Evolutionary conservation across 2,329 filamentous ascomycete species (phyloP).

Genomic region (Chaetomiaceae sp.): DNA sequence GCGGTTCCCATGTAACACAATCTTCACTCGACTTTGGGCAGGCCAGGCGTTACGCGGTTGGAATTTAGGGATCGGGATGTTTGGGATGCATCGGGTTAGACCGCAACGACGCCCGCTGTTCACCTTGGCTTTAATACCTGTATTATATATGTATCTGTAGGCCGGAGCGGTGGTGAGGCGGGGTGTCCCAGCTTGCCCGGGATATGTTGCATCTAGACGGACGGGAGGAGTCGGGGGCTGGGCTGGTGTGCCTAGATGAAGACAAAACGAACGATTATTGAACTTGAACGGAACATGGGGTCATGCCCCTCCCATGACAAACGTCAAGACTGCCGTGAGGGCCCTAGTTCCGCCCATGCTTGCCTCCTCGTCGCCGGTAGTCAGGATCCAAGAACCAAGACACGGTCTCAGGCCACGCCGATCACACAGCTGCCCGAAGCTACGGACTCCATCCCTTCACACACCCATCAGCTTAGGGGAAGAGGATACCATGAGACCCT

Average conservation of each 20-base stretch:
- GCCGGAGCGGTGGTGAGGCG: neutral
- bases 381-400: too few relatives aligned
- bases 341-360: too few relatives aligned
- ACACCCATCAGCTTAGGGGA: too few relatives aligned
- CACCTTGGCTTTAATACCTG: slow-evolving; percentile 13
- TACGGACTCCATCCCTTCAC: too few relatives aligned
- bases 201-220: slow-evolving; percentile 5
- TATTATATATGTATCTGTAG: slow-evolving; percentile 9
- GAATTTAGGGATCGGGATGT: slow-evolving; percentile 4
- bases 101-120: slow-evolving; percentile 7
- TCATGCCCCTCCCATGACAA: too few relatives aligned
- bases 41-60: slow-evolving; percentile 25
- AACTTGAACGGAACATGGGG: too few relatives aligned
- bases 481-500: too few relatives aligned
- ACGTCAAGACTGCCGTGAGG: too few relatives aligned
- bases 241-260: neutral
- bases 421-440: too few relatives aligned
- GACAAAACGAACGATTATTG: neutral
- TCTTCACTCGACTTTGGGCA: slow-evolving; percentile 30
- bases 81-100: slow-evolving; percentile 14
- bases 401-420: too few relatives aligned
- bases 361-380: too few relatives aligned
- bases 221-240: neutral
- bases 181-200: neutral
- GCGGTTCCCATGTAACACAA: slow-evolving; percentile 15